phyloP scores from a whole-genome alignment of 768 basidiomycete genomes.

The Leccinellum luteum region DNA sequence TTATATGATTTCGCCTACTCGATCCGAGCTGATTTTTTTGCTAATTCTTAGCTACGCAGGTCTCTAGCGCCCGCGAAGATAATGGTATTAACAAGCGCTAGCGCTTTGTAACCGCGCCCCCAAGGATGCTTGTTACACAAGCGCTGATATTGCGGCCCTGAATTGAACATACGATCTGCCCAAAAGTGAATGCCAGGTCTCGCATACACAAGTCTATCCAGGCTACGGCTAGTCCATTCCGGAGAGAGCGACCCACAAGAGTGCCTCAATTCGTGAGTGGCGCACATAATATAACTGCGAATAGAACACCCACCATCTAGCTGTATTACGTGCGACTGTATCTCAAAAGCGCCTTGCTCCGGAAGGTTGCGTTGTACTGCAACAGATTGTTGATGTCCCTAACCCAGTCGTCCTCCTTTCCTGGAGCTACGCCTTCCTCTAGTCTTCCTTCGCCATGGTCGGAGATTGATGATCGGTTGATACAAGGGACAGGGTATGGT shows the following conservation, averaged over 20 bases:
- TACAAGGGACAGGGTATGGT: conserved; percentile 88
- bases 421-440: conserved; percentile 68
- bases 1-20: too few relatives aligned
- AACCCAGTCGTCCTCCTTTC: conserved; percentile 95
- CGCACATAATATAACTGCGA: not conserved
- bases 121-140: not conserved
- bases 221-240: conserved; percentile 1
- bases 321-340: conserved; percentile 51
- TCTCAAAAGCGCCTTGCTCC: conserved; percentile 80
- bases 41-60: not conserved
- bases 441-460: conserved; percentile 43
- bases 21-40: not conserved
- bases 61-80: not conserved
- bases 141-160: not conserved
- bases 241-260: not conserved
- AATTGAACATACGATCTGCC: conserved; percentile 3
- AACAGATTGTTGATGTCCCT: conserved; percentile 92
- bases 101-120: not conserved
- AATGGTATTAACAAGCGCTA: not conserved
- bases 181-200: not conserved
- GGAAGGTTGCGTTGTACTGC: conserved; percentile 93
- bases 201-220: conserved; percentile 1
- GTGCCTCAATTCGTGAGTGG: not conserved
- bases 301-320: conserved; percentile 14
- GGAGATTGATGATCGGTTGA: conserved; percentile 79